phyloP scores from a whole-genome alignment of 306 rosid genomes.

The Carpinus fangiana region DNA sequence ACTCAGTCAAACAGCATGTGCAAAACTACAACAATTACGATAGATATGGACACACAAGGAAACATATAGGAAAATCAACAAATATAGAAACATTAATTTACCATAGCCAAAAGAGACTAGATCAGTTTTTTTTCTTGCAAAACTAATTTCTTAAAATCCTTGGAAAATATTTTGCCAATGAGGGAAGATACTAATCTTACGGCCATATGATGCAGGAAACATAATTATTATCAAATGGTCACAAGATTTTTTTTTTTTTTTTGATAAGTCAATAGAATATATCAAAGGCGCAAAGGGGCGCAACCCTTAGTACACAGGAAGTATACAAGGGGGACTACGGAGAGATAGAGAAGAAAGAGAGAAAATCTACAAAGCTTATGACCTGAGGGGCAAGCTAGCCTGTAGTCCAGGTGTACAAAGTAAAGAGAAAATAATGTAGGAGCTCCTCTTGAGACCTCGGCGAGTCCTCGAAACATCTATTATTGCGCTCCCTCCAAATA shows the following conservation, averaged over 20 bases:
- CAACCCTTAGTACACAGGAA: no score
- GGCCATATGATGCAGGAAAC: background rate
- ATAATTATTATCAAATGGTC: slow-evolving; percentile 4
- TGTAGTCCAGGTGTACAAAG: no score
- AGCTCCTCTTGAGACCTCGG: no score
- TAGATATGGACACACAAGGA: slow-evolving; percentile 5
- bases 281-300: no score
- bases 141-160: background rate
- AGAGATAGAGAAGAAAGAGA: no score
- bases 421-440: no score
- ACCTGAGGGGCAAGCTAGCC: no score
- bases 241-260: background rate
- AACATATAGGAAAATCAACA: background rate
- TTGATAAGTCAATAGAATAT: no score
- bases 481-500: no score
- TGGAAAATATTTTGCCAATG: background rate
- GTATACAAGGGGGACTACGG: no score
- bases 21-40: background rate
- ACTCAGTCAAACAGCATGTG: slow-evolving; percentile 21
- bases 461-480: no score
- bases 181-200: background rate
- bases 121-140: background rate
- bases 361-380: no score
- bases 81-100: background rate
- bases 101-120: background rate